Evolutionary conservation across 2,329 filamentous ascomycete genomes (phyloP), one percentile per base, ranked within the genome.

Genomic region (Fusarium sp.): DNA sequence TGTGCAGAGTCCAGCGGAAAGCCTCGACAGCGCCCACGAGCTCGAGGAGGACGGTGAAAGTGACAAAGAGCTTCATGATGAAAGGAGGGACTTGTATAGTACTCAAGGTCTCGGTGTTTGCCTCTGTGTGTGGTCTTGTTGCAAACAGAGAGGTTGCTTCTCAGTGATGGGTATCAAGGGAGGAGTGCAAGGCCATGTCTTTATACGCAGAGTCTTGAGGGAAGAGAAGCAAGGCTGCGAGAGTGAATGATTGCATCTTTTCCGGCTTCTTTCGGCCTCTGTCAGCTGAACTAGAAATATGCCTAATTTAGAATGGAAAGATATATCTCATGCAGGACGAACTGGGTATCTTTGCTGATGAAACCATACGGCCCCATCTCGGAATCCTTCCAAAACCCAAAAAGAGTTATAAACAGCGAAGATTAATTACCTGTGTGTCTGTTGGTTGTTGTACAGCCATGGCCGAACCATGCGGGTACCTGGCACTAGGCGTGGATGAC

Each of bases 51-150:
- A 44, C 25, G 14, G 21, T 17, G 41, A 31, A 25, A 32, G 31
- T 11, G 27, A 44, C 25, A 9, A 44, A 19, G 25, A 44, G 41
- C 41, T 44, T 44, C 41, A 44, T 44, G 27, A 15, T 44, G 41
- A 44, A 19, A 32, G 27, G 15, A 15, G 31, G 25, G 41, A 44
- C 27, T 44, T 44, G 25, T 27, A 19, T 32, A 10, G 33, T 9
- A 35, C n/a, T 31, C 5, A 9, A 31, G 14, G 6, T 9, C 32
- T 8, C 27, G 14, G 14, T 44, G 41, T n/a, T 44, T 19, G 14
- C 15, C 15, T 35, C 33, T 17, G 10, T 35, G 33, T 15, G 17
- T 17, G 14, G 33, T 35, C 3, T 25, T 25, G 23, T 25, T 25
- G 23, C 23, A 25, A 25, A n/a, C 33, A 35, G 33, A 35, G 33